phyloP scores from a whole-genome alignment of 2,329 filamentous ascomycete genomes.

The Aspergillus awamori region DNA sequence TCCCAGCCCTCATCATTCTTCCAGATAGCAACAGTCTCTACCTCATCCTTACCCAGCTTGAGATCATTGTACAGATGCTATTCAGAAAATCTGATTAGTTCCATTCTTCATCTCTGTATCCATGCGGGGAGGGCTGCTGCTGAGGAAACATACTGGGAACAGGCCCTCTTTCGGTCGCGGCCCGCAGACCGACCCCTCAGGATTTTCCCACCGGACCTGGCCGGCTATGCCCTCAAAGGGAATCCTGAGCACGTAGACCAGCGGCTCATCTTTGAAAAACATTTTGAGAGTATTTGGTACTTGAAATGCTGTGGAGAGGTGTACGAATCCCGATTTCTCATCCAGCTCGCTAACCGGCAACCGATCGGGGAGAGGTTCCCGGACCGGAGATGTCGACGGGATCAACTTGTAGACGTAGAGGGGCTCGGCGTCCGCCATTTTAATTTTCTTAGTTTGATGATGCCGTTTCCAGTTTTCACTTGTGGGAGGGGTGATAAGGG shows the following conservation, averaged over 20 bases:
- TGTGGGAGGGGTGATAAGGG: neutral
- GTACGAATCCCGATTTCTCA: conserved; percentile 40
- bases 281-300: conserved; percentile 42
- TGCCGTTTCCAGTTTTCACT: neutral
- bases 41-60: conserved; percentile 40
- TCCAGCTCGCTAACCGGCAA: conserved; percentile 44
- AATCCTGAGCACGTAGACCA: conserved; percentile 43
- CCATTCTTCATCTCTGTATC: neutral
- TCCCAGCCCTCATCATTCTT: conserved; percentile 43
- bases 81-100: neutral
- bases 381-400: conserved; percentile 38
- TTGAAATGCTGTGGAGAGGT: conserved; percentile 43
- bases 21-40: conserved; percentile 43
- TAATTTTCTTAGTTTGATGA: neutral
- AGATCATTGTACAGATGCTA: conserved; percentile 45
- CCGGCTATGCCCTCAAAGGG: conserved; percentile 32
- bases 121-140: neutral
- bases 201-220: conserved; percentile 42
- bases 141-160: conserved; percentile 39
- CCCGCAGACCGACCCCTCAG: conserved; percentile 40
- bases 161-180: conserved; percentile 42
- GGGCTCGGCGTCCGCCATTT: conserved; percentile 30
- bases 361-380: conserved; percentile 39
- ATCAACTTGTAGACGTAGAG: conserved; percentile 44
- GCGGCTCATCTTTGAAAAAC: conserved; percentile 42